Base-by-base conservation (phyloP, 2,329 filamentous ascomycete genomes). In the Myriosclerotinia duriaeana region DNA sequence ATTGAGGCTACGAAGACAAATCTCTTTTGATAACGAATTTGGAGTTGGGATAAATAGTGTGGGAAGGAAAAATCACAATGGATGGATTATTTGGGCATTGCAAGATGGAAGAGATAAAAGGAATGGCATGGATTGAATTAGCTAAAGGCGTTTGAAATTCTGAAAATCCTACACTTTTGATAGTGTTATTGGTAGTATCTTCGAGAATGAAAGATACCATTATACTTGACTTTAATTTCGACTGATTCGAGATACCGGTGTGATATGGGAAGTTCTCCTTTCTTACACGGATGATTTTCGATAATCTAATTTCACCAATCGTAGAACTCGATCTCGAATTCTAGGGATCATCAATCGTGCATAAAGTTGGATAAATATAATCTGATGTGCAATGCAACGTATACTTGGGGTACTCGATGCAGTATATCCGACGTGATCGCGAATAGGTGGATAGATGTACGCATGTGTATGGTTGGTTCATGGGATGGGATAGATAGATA, bases 121-220 rank as follows among this genome's bases (percentile, higher is more conserved):
- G 58, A 38, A 61, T 22, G 44, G 58, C 36, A 50, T 50, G 46
- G 44, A 8, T 50, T 26, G 58, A 61, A 50, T 14, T 50, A 26
- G 46, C 44, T 61, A 61, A 30, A 61, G 58, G 56, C 56, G 56
- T 60, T 50, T 50, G 56, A 60, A 60, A 12, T 8, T 60, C 15
- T 60, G 12, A 26, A 60, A 34, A 26, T 42, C 20, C 20, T 60
- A 26, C 42, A 50, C 20, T 60, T 22, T 60, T 60, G 56, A 38
- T 48, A 60, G 44, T 30, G 56, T 50, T 1, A 50, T 14, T 48
- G 36, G 44, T 50, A 48, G n/a, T 26, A 50, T 26, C n/a, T 50
- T 12, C 34, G 30, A 34, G 7, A 60, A 50, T 60, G 30, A 6
- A 60, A 60, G 20, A 36, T 60, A 30, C 4, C 12, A 38, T 26